phyloP scores from a whole-genome alignment of 139 green algal genomes.

The Chlamydomonas schloesseri region DNA sequence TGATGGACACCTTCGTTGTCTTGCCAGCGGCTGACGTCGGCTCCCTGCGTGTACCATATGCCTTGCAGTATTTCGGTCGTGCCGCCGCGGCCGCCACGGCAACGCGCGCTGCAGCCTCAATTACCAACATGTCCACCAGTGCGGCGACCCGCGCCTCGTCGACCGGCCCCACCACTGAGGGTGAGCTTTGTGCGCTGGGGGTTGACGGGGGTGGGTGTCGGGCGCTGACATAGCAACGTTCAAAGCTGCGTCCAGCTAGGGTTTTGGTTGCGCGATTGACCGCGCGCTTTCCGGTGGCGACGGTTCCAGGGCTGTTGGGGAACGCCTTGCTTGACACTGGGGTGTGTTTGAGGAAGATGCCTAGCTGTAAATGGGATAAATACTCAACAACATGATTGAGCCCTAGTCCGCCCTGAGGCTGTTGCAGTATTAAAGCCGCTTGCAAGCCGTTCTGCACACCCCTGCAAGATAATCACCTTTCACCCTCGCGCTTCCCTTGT shows the following conservation, averaged over 20 bases:
- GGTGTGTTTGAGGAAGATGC: too few species aligned
- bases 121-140: background rate
- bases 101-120: background rate
- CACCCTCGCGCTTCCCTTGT: background rate
- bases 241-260: too few species aligned
- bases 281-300: too few species aligned
- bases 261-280: too few species aligned
- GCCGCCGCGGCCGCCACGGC: background rate
- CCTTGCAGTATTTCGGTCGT: constrained; percentile 19
- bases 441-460: too few species aligned
- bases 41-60: background rate
- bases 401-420: too few species aligned
- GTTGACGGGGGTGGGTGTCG: background rate
- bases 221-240: background rate
- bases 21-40: background rate
- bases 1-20: too few species aligned
- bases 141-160: background rate
- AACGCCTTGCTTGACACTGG: too few species aligned
- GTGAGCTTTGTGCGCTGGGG: background rate
- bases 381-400: too few species aligned
- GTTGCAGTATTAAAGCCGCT: too few species aligned
- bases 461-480: background rate
- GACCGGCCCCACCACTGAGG: background rate
- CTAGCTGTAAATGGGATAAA: too few species aligned
- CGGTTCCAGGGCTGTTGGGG: too few species aligned